A percentile compares a stretch with the other conserved stretches of the same genome.
phyloP scores from a whole-genome alignment of 257 asterid species.

The Primulina eburnea region DNA sequence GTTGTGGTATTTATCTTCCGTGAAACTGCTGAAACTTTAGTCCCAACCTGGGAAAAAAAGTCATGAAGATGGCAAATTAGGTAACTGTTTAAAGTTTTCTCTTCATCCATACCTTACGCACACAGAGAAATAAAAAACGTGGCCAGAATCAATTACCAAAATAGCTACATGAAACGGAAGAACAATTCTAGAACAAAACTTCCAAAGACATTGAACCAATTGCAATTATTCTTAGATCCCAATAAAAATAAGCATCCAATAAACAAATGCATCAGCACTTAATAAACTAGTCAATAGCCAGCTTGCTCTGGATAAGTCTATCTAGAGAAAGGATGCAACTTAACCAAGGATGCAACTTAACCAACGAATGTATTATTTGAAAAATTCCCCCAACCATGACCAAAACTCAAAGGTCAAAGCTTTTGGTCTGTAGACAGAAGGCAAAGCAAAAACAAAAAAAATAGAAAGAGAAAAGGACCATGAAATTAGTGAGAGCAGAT shows the following conservation, averaged over 20 bases:
- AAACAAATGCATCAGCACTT: background rate
- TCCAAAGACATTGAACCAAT: background rate
- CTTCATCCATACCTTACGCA: background rate
- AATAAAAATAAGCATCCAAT: background rate
- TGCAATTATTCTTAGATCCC: background rate
- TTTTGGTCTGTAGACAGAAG: background rate
- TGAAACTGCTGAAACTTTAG: conserved; percentile 90
- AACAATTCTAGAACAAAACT: background rate
- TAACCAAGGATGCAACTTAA: background rate
- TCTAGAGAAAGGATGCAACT: background rate
- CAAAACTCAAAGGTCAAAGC: background rate
- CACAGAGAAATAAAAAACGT: background rate
- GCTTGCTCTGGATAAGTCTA: background rate
- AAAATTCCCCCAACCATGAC: background rate
- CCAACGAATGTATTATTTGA: background rate
- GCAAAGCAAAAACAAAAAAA: background rate
- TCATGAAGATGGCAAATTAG: conserved; percentile 15
- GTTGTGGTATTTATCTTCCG: conserved; percentile 83
- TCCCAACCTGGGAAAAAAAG: conserved; percentile 61
- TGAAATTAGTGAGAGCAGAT: conserved; percentile 79
- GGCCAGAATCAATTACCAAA: background rate
- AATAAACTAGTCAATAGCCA: background rate
- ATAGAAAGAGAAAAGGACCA: conserved; percentile 38
- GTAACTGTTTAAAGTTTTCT: background rate
- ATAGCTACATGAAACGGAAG: background rate